Base-by-base conservation (phyloP, 2,329 filamentous ascomycete genomes). In the Calonectria pteridis region DNA sequence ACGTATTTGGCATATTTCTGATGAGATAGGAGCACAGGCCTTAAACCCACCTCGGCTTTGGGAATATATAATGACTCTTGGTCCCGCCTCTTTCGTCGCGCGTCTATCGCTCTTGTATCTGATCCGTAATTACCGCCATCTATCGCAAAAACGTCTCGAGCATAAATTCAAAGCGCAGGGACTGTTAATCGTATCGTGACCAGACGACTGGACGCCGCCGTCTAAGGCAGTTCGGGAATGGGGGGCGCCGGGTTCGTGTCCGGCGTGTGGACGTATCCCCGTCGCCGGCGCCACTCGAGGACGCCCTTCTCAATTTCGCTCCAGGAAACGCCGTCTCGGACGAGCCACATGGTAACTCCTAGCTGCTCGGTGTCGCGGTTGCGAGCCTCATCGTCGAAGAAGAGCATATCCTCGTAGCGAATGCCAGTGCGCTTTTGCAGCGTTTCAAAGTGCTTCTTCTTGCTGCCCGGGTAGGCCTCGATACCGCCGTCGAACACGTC, bases 361-460 rank as follows among this genome's bases (percentile, higher is more conserved):
- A 98, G 81, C 31, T 82, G 86, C 86, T 93, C 91, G 0, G 98
- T 96, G 82, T 98, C 95, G 72, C 91, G 88, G 82, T 98, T 98
- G 74, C 96, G 87, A 67, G 89, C 88, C 89, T 98, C 96, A 79
- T 98, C 96, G 79, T 98, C 96, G 78, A 98, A 98, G 84, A 98
- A 98, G 40, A 98, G 83, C 93, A 98, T 98, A 62, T 98, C 95
- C 76, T 93, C 90, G 81, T 91, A 98, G 7, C 87, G 86, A 3
- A 98, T 84, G 1, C 92, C 92, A 18, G 93, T 95, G 70, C 91
- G 89, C 82, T 93, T 90, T 13, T 93, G 90, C 78, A 98, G 87
- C 6, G 90, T 88, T 80, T 93, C 89, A 80, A 98, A 97, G 84
- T 98, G 96, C 75, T 91, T 90, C n/a, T 93, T 93, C 89, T 98